phyloP scores from a whole-genome alignment of 148 eudicot species.

The Polygonum maritimum region DNA sequence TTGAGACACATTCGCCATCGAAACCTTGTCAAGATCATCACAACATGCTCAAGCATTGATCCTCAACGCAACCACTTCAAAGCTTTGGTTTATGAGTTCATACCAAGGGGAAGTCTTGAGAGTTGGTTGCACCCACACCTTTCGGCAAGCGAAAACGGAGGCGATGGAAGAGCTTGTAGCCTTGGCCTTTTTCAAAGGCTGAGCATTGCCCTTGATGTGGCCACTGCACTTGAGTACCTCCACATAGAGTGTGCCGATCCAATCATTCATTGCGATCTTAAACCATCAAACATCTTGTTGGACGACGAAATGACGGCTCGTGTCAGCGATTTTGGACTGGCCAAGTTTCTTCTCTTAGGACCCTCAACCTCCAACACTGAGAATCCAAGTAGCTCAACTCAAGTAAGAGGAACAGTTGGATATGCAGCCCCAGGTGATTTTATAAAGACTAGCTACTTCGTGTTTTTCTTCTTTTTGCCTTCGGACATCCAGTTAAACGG shows the following conservation, averaged over 20 bases:
- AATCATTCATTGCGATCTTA: constrained; percentile 11
- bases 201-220: constrained; percentile 5
- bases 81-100: constrained; percentile 15
- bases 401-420: constrained; percentile 13
- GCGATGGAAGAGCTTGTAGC: neutral
- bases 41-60: constrained; percentile 18
- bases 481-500: no score
- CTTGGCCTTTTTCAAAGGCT: constrained; percentile 7
- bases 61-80: constrained; percentile 13
- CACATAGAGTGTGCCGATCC: neutral
- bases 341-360: neutral
- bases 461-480: no score
- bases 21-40: constrained; percentile 14
- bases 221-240: constrained; percentile 10
- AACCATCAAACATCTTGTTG: constrained; percentile 11
- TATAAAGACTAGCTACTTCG: neutral
- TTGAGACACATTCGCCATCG: constrained; percentile 18
- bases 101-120: neutral
- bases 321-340: constrained; percentile 11
- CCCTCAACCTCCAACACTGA: neutral
- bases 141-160: neutral
- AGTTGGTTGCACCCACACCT: constrained; percentile 7
- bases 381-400: constrained; percentile 8
- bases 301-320: constrained; percentile 8
- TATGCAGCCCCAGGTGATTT: neutral